Conservation (phyloP, 2,329 filamentous ascomycete species). For the Alternaria angustiovoidea region DNA sequence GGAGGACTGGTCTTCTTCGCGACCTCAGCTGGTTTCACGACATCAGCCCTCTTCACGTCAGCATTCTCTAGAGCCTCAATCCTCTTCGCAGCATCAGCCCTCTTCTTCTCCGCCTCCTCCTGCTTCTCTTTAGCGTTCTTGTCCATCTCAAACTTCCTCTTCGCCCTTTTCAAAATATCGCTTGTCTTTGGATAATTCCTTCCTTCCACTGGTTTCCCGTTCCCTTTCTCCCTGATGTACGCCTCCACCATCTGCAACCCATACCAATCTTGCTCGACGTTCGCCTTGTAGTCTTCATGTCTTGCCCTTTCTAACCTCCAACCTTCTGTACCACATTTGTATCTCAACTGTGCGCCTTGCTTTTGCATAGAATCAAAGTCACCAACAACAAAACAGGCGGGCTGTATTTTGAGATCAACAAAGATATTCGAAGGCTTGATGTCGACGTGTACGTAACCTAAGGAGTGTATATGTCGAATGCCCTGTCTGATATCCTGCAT, state of each 20-base stretch:
- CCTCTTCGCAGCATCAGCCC: too few relatives aligned
- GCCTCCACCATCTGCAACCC: slow-evolving; percentile 3
- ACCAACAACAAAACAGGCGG: background rate
- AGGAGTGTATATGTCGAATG: slow-evolving; percentile 9
- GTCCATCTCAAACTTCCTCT: background rate
- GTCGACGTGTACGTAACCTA: slow-evolving; percentile 9
- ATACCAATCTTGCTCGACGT: slow-evolving; percentile 6
- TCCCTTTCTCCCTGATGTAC: slow-evolving; percentile 4
- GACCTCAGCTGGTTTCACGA: too few relatives aligned
- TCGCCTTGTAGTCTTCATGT: background rate
- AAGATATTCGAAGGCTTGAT: slow-evolving; percentile 19
- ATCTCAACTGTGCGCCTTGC: background rate
- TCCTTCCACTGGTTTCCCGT: background rate
- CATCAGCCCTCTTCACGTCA: background rate
- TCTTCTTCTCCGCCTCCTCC: too few relatives aligned
- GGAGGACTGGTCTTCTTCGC: background rate
- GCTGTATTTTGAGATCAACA: background rate
- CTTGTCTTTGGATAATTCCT: background rate
- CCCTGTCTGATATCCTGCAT: background rate
- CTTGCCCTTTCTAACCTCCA: background rate
- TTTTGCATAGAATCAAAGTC: slow-evolving; percentile 2
- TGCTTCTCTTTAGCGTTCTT: too few relatives aligned
- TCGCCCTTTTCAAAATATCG: background rate
- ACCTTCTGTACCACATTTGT: background rate
- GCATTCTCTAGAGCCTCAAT: background rate